Percentiles rank a stretch among this genome's conserved stretches.
Evolutionary conservation across 179 eudicot genomes (phyloP).

Genomic region (Corrigiola litoralis): DNA sequence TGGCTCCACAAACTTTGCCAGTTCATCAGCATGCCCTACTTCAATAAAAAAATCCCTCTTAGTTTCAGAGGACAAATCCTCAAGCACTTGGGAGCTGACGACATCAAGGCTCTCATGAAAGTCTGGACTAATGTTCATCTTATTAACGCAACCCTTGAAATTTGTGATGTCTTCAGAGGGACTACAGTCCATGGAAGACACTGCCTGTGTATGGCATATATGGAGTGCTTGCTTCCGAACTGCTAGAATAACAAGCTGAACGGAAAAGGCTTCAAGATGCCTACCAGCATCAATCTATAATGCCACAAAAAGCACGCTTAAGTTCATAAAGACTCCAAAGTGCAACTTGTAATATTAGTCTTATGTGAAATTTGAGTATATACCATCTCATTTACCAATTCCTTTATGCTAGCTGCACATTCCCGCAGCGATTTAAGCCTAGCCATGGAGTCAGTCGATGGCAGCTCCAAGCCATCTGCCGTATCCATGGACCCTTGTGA

Average conservation of each 20-base stretch:
- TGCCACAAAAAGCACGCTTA: conserved; percentile 15
- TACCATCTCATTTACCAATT: conserved; percentile 81
- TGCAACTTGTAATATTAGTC: not conserved
- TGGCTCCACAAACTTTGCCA: conserved; percentile 61
- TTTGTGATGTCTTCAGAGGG: conserved; percentile 40
- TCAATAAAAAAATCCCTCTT: conserved; percentile 71
- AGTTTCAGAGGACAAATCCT: conserved; percentile 52
- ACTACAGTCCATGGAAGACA: conserved; percentile 68
- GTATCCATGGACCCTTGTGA: conserved; percentile 65
- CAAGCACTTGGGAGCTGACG: conserved; percentile 32
- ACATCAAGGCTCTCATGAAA: conserved; percentile 33
- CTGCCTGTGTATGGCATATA: conserved; percentile 82
- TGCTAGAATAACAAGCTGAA: conserved; percentile 87
- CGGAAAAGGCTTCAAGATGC: conserved; percentile 82
- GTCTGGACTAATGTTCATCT: conserved; percentile 41
- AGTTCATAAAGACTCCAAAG: not conserved
- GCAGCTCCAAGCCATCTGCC: conserved; percentile 55
- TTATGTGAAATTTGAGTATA: conserved; percentile 7
- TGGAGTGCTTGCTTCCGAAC: conserved; percentile 93
- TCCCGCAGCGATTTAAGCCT: conserved; percentile 69
- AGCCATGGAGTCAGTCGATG: conserved; percentile 57
- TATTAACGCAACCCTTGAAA: conserved; percentile 33
- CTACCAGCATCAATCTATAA: conserved; percentile 52
- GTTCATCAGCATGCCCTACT: conserved; percentile 80
- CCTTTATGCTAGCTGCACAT: conserved; percentile 70